Conservation (phyloP, 164 flowering plant species). For the Tinospora cordifolia region DNA sequence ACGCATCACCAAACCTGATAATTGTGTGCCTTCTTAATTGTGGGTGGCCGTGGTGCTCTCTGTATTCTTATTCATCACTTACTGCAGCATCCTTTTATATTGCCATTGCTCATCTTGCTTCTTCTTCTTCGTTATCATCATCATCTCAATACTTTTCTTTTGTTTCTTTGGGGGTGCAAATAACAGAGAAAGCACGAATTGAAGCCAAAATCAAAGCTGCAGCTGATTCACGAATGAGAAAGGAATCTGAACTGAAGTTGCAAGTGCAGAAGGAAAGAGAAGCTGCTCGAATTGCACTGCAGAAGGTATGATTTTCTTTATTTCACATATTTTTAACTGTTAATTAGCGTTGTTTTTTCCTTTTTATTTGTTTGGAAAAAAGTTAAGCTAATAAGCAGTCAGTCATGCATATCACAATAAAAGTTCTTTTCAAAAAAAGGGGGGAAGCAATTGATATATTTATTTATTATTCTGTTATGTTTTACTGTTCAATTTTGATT, state of each 20-base stretch:
- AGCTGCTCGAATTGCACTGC: slow-evolving; percentile 65
- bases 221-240: slow-evolving; percentile 41
- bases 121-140: background rate
- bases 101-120: too few relatives aligned
- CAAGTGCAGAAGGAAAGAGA: slow-evolving; percentile 59
- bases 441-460: too few relatives aligned
- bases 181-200: slow-evolving; percentile 55
- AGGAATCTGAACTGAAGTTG: slow-evolving; percentile 39
- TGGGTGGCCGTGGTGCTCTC: too few relatives aligned
- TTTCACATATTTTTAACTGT: background rate
- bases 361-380: background rate
- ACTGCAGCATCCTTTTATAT: too few relatives aligned
- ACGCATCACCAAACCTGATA: too few relatives aligned
- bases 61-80: too few relatives aligned
- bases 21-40: too few relatives aligned
- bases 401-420: too few relatives aligned
- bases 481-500: background rate
- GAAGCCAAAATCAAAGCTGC: slow-evolving; percentile 67
- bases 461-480: background rate
- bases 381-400: too few relatives aligned
- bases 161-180: background rate
- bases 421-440: too few relatives aligned
- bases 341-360: background rate
- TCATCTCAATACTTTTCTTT: background rate
- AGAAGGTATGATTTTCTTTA: slow-evolving; percentile 37